These are phyloP conservation scores for Tetraselmis striata DNA, from an alignment of 139 green algal genomes.

Conservation along the genomic window DNA sequence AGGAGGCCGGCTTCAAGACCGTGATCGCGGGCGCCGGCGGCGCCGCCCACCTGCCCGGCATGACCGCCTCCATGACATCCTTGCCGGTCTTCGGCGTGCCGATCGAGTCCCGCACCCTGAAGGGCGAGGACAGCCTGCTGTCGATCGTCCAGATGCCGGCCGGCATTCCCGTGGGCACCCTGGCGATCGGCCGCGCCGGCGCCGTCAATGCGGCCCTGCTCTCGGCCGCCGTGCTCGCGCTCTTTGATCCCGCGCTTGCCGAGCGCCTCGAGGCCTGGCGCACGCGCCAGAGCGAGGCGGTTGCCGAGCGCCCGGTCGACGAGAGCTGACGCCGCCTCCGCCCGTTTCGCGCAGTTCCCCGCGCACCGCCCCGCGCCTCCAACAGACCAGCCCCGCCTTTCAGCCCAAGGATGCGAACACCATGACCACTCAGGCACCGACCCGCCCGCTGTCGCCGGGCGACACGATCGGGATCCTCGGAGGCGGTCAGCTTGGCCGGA, in stretches of 20 bases:
- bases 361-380: too few species aligned
- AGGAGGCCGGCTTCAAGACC: constrained; percentile 58
- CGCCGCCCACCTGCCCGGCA: constrained; percentile 93
- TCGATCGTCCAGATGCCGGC: constrained; percentile 87
- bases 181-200: too few species aligned
- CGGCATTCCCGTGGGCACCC: too few species aligned
- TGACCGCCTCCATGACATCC: constrained; percentile 93
- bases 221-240: neutral
- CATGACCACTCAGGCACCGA: too few species aligned
- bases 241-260: neutral
- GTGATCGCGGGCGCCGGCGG: constrained; percentile 95
- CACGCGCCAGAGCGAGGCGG: too few species aligned
- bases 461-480: constrained; percentile 86
- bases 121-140: constrained; percentile 90
- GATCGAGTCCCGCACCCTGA: constrained; percentile 86
- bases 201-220: too few species aligned
- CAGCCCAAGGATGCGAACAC: too few species aligned
- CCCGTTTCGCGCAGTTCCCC: too few species aligned
- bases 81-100: constrained; percentile 95
- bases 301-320: too few species aligned
- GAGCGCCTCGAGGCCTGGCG: too few species aligned
- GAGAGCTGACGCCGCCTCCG: too few species aligned
- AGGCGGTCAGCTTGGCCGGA: constrained; percentile 93
- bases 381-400: too few species aligned
- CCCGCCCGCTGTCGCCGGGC: constrained; percentile 32